These are phyloP conservation scores for Sordariomycetes sp. DNA, from an alignment of 2,329 filamentous ascomycete genomes.

Conservation along the genomic window DNA sequence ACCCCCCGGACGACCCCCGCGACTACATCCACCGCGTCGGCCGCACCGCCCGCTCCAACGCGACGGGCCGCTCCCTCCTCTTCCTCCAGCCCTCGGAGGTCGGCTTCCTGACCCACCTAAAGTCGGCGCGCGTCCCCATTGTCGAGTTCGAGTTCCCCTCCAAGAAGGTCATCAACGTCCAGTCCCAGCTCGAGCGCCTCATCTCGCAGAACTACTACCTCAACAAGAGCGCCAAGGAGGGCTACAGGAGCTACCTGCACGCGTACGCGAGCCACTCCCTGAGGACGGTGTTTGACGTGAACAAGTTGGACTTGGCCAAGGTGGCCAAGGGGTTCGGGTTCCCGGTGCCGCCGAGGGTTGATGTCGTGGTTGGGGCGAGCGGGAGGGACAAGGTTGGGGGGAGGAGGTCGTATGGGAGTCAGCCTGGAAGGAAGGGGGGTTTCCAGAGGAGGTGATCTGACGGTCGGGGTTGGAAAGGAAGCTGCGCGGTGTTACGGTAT, in stretches of 20 bases:
- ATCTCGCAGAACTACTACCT: slow-evolving; percentile 95
- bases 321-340: slow-evolving; percentile 80
- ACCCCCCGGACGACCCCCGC: slow-evolving; percentile 79
- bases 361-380: slow-evolving; percentile 71
- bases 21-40: slow-evolving; percentile 96
- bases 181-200: slow-evolving; percentile 85
- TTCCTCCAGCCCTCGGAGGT: slow-evolving; percentile 89
- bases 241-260: slow-evolving; percentile 83
- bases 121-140: slow-evolving; percentile 81
- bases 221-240: slow-evolving; percentile 69
- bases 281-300: slow-evolving; percentile 56
- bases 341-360: slow-evolving; percentile 63
- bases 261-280: slow-evolving; percentile 70
- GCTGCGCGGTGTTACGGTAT: not conserved
- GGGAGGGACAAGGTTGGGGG: slow-evolving; percentile 58
- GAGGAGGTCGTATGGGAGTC: slow-evolving; percentile 62
- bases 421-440: slow-evolving; percentile 50
- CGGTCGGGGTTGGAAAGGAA: not conserved
- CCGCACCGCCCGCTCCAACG: slow-evolving; percentile 73
- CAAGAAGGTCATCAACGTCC: slow-evolving; percentile 83
- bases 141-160: slow-evolving; percentile 92
- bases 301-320: slow-evolving; percentile 73
- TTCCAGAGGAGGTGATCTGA: slow-evolving; percentile 5
- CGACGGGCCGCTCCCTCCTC: slow-evolving; percentile 78
- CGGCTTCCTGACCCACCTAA: slow-evolving; percentile 82